Evolutionary conservation across 305 asterid genomes (phyloP).

Genomic region (Lippia alba): DNA sequence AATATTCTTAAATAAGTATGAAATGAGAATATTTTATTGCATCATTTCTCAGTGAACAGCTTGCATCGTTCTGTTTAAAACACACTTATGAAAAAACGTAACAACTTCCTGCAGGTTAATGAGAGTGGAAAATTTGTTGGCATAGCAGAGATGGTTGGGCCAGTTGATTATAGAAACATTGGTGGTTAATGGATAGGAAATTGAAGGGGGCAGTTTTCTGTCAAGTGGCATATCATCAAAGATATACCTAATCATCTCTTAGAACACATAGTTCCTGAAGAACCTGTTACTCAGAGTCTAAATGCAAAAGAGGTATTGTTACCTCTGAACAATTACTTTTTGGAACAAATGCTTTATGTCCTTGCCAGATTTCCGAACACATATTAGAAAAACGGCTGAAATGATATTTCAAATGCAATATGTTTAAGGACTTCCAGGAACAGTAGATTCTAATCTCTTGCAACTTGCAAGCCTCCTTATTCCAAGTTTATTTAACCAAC

Average conservation of each 20-base stretch:
- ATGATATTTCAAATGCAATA: background rate
- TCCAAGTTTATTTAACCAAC: background rate
- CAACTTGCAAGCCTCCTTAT: background rate
- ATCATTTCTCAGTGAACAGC: background rate
- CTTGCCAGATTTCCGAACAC: background rate
- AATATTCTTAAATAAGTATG: no score
- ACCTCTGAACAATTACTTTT: constrained; percentile 25
- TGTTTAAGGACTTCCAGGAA: background rate
- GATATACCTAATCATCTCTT: constrained; percentile 94
- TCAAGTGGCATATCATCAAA: constrained; percentile 91
- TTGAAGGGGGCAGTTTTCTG: constrained; percentile 99
- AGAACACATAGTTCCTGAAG: constrained; percentile 57
- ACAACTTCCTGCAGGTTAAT: constrained; percentile 68
- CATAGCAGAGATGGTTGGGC: constrained; percentile 96
- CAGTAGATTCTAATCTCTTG: background rate
- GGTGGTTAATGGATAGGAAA: constrained; percentile 99
- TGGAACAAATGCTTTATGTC: constrained; percentile 11
- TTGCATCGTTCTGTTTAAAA: background rate
- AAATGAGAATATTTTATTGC: background rate
- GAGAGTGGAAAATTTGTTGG: constrained; percentile 99
- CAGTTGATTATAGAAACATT: constrained; percentile 86
- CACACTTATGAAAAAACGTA: background rate
- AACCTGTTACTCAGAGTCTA: constrained; percentile 99
- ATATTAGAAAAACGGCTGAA: background rate
- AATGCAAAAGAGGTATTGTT: constrained; percentile 92